Percentiles rank a stretch among this genome's conserved stretches.
phyloP scores from a whole-genome alignment of 352 stramenopile genomes.

The Thalassiosira hispida region DNA sequence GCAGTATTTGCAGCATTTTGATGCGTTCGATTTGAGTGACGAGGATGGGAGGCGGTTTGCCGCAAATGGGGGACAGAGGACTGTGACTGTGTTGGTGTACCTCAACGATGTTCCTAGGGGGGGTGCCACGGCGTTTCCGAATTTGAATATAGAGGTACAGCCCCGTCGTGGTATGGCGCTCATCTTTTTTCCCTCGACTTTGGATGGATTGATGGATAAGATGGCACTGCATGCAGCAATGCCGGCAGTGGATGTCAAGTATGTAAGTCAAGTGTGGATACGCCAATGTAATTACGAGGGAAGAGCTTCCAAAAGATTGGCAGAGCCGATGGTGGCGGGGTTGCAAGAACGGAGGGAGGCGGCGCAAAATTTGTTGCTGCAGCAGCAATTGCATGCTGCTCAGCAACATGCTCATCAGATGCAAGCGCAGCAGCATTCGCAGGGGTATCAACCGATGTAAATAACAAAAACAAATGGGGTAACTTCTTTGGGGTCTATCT shows the following conservation, averaged over 20 bases:
- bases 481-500: background rate
- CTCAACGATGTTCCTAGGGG: conserved; percentile 85
- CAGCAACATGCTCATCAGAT: too few relatives aligned
- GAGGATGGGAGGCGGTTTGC: conserved; percentile 82
- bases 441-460: too few relatives aligned
- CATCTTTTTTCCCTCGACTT: conserved; percentile 88
- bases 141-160: conserved; percentile 81
- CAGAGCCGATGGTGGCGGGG: conserved; percentile 58
- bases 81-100: conserved; percentile 88
- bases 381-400: conserved; percentile 18
- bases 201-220: conserved; percentile 86
- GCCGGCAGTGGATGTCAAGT: conserved; percentile 87
- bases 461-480: too few relatives aligned
- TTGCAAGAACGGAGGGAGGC: conserved; percentile 50
- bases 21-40: conserved; percentile 85
- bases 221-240: conserved; percentile 85
- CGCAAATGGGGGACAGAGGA: conserved; percentile 86
- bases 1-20: conserved; percentile 85
- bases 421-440: too few relatives aligned
- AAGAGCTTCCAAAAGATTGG: conserved; percentile 71
- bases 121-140: conserved; percentile 85
- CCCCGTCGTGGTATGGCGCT: conserved; percentile 85
- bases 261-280: conserved; percentile 89
- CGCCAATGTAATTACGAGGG: conserved; percentile 80
- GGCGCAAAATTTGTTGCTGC: conserved; percentile 17